Percentiles rank a stretch among this genome's conserved stretches.
These are phyloP conservation scores for Cylindrotheca closterium DNA, from an alignment of 108 stramenopile species.

Conservation along the genomic window DNA sequence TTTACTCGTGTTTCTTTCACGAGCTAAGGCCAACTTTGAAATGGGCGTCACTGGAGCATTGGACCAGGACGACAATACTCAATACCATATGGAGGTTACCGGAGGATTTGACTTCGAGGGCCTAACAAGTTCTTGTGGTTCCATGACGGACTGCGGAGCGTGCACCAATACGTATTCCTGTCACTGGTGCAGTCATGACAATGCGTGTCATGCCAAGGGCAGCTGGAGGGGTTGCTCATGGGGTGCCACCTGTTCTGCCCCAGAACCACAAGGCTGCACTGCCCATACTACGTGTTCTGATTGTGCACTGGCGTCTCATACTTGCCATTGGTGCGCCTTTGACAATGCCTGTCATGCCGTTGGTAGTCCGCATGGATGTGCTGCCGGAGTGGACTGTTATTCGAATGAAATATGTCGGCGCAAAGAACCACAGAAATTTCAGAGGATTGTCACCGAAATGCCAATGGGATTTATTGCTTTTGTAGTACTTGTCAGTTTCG, in stretches of 20 bases:
- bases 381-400: slow-evolving; percentile 80
- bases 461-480: slow-evolving; percentile 31
- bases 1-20: too few species aligned
- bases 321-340: slow-evolving; percentile 83
- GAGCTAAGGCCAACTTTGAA: too few species aligned
- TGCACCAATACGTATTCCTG: slow-evolving; percentile 42
- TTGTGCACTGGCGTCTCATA: slow-evolving; percentile 50
- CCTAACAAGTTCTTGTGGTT: slow-evolving; percentile 19
- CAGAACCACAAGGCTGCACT: slow-evolving; percentile 39
- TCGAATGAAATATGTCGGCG: slow-evolving; percentile 82
- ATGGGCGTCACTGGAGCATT: too few species aligned
- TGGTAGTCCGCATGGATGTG: slow-evolving; percentile 80
- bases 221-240: slow-evolving; percentile 46
- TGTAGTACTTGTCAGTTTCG: slow-evolving; percentile 33
- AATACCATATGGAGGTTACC: too few species aligned
- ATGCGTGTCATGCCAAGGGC: slow-evolving; percentile 56
- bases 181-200: slow-evolving; percentile 54
- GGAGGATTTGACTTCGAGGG: too few species aligned
- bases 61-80: too few species aligned
- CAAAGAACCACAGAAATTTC: slow-evolving; percentile 54
- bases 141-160: slow-evolving; percentile 27
- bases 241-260: slow-evolving; percentile 34
- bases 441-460: slow-evolving; percentile 33
- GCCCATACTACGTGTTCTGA: slow-evolving; percentile 63
- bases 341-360: slow-evolving; percentile 83